phyloP scores from a whole-genome alignment of 2,329 filamentous ascomycete genomes.

The Penicillium sp. region DNA sequence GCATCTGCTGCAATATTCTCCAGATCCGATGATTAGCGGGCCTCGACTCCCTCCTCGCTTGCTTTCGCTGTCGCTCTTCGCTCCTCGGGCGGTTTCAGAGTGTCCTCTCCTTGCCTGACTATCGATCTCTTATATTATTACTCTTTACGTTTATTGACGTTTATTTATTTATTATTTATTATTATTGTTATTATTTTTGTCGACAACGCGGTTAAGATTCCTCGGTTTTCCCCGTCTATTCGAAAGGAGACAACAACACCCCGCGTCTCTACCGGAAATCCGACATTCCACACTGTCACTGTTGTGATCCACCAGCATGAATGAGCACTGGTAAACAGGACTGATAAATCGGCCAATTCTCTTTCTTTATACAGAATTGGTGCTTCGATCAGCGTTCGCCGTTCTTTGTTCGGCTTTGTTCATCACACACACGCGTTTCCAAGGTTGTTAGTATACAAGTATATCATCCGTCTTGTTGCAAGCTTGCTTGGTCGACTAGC shows the following conservation, averaged over 20 bases:
- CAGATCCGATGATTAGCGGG: background rate
- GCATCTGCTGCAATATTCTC: too few relatives aligned
- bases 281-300: background rate
- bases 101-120: background rate
- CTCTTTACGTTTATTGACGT: too few relatives aligned
- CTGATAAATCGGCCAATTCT: constrained; percentile 8
- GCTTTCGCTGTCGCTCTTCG: background rate
- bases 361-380: background rate
- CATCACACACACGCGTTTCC: too few relatives aligned
- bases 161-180: background rate
- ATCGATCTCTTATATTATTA: background rate
- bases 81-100: background rate
- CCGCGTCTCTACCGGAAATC: background rate
- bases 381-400: background rate
- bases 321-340: background rate
- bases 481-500: constrained; percentile 5
- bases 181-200: too few relatives aligned
- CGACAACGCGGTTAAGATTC: too few relatives aligned
- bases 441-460: too few relatives aligned
- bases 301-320: background rate
- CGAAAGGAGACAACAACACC: background rate
- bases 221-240: background rate
- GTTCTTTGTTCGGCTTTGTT: background rate
- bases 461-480: background rate
- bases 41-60: background rate